Evolutionary conservation across 2,329 filamentous ascomycete species (phyloP), one percentile per base, ranked within the genome.

Genomic region (Cercospora berteroae): DNA sequence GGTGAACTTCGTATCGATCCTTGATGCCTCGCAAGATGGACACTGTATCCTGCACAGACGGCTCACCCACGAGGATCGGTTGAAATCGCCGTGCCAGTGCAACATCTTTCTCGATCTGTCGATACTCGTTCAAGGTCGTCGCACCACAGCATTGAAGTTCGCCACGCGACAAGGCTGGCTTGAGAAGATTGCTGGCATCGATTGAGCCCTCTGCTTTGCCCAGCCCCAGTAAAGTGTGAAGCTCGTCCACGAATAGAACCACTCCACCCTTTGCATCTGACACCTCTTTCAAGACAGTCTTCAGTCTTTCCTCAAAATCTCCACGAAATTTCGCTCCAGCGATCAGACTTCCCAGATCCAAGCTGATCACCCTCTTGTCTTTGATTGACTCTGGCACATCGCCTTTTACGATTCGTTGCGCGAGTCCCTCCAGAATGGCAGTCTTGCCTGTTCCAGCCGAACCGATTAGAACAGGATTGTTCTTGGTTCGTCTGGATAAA

Each of bases 341-440:
- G 74, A 99, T 97, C 16, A 99, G 86, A 39, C 92, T 93, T 2
- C 95, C 95, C 5, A 99, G 84, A 74, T 99, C 95, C 42, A 98
- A 81, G 6, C 90, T 88, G 65, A 98, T 88, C 25, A 99, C 94
- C 63, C 89, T 86, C 80, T 98, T 98, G 74, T 97, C 90, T 80
- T 97, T 97, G 78, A 99, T 90, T 72, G 92, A 96, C 80, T 98
- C 95, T 0, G 95, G 94, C 0, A 98, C 94, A 80, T 97, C 94
- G 2, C 94, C 94, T 71, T 89, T 87, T 1, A 97, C 91, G 71
- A 99, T 98, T 44, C 95, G 86, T 76, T 95, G 87, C 9, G 94
- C 94, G 44, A 98, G 83, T 1, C 94, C 94, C 80, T 98, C 94
- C 3, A 97, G 82, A 61, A 97, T 92, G 1, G 94, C 94, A 5